Evolutionary conservation across 306 rosid genomes (phyloP), one percentile per base, ranked within the genome.

Genomic region (Arachis hypogaea): DNA sequence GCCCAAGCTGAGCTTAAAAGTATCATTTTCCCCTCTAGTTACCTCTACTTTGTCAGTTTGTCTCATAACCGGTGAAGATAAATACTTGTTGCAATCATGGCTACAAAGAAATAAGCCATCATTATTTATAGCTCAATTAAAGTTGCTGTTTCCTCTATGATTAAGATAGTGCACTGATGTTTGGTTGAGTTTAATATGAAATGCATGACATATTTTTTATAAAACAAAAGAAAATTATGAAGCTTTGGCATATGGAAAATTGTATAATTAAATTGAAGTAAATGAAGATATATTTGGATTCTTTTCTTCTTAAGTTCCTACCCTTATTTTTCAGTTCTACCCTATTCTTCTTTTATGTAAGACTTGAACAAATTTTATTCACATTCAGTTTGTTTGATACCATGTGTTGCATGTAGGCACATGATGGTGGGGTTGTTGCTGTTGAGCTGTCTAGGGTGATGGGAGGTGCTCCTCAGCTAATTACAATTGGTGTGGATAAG

Each of bases 381-480:
- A 43, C 6, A 11, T 66, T 66, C 66, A 74, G 11, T 75, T 85
- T 82, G 63, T 67, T 66, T 65, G 46, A 44, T 50, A 50, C 74
- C 68, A 65, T 71, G 50, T 69, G 77, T 71, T 82, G 71, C 63
- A 63, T 88, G 56, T 75, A 95, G 99, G 99, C 97, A 59, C 96
- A 88, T 76, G 99, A 95, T 79, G 99, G 98, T 49, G 99, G 99
- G 67, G 97, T 95, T 83, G 97, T 95, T 59, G 99, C 92, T 83
- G 92, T 90, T 76, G 99, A 95, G 83, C 93, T 95, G 68, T 95
- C 99, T 64, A 88, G 99, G 82, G 93, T 92, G 84, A 88, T 90
- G 83, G 99, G 92, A 82, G 85, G 88, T 77, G 92, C 99, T 74
- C 99, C 99, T 65, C 98, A 95, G 83, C 92, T 95, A 83, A 92